phyloP scores from a whole-genome alignment of 1,139 yeast genomes.

The Zygoascus meyerae region DNA sequence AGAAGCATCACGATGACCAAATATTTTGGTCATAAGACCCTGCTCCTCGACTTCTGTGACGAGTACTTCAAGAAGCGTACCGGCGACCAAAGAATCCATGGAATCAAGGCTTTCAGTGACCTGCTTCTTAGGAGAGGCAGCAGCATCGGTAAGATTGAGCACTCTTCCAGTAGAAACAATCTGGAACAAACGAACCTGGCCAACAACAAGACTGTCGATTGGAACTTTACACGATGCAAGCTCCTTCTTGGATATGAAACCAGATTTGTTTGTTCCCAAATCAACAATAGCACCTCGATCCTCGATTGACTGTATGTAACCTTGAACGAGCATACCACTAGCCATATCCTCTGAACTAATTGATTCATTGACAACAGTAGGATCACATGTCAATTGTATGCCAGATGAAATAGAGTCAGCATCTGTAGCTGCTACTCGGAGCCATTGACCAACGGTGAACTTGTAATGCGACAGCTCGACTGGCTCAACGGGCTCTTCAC shows the following conservation, averaged over 20 bases:
- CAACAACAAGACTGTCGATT: constrained; percentile 38
- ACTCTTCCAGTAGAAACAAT: constrained; percentile 49
- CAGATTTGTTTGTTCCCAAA: constrained; percentile 57
- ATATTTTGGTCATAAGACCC: constrained; percentile 58
- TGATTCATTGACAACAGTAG: constrained; percentile 57
- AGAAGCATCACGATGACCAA: constrained; percentile 72
- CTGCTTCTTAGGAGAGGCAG: constrained; percentile 39
- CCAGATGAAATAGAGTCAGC: constrained; percentile 48
- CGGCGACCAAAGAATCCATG: constrained; percentile 78
- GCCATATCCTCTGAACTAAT: constrained; percentile 56
- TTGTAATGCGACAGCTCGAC: constrained; percentile 31
- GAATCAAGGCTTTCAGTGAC: constrained; percentile 54
- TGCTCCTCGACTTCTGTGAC: constrained; percentile 48
- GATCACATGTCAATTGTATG: constrained; percentile 63
- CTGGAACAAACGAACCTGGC: constrained; percentile 36
- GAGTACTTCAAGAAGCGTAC: constrained; percentile 69
- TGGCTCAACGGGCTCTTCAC: constrained; percentile 36
- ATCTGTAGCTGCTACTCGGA: constrained; percentile 60
- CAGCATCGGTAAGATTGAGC: constrained; percentile 46
- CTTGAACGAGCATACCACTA: constrained; percentile 64
- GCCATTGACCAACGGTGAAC: constrained; percentile 77
- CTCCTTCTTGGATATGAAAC: constrained; percentile 74
- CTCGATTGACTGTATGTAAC: constrained; percentile 70
- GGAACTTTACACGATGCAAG: constrained; percentile 31
- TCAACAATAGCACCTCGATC: constrained; percentile 85